Evolutionary conservation across 148 eudicot species (phyloP), one percentile per base, ranked within the genome.

Genomic region (Chenopodium formosanum): DNA sequence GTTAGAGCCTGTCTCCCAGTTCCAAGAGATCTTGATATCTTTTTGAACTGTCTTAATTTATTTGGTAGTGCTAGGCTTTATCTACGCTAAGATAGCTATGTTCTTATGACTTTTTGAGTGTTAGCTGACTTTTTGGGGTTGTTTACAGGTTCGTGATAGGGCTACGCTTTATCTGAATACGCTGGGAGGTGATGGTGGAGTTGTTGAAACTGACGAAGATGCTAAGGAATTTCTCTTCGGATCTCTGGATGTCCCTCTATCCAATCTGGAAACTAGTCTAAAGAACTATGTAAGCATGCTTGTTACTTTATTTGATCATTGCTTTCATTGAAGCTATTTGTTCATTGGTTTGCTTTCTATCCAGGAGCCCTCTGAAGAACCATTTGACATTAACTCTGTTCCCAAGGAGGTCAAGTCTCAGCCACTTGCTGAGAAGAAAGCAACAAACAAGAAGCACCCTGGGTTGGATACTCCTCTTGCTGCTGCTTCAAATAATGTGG

Each of bases 381-480:
- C 99, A 64, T 96, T 96, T 82, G 92, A 96, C 86, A 89, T 96
- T 9, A 69, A 86, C 81, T 85, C 94, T 88, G 99, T 96, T 70
- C 91, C 99, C 16, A 94, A 82, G 90, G 99, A 96, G 85, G 93
- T 94, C 40, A 96, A 94, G 85, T 91, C 99, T 88, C 98, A 89
- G 85, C 94, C 92, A 20, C 90, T 89, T 82, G 90, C 93, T 72
- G 99, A 96, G 87, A 96, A 94, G 88, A 96, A 94, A 86, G 90
- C 93, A 70, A 83, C 95, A 53, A 94, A 92, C 68, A 96, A 92
- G 85, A 96, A 96, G 83, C 95, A 92, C 83, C 87, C 97, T 74
- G 99, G 95, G 27, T 84, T 96, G 75, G 92, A 90, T 84, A 95
- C 91, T 80, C 97, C 94, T 77, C 93, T 91, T 47, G 37, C 88